Conservation (phyloP, 2,329 filamentous ascomycete genomes). For the Sordariomycetes sp. region DNA sequence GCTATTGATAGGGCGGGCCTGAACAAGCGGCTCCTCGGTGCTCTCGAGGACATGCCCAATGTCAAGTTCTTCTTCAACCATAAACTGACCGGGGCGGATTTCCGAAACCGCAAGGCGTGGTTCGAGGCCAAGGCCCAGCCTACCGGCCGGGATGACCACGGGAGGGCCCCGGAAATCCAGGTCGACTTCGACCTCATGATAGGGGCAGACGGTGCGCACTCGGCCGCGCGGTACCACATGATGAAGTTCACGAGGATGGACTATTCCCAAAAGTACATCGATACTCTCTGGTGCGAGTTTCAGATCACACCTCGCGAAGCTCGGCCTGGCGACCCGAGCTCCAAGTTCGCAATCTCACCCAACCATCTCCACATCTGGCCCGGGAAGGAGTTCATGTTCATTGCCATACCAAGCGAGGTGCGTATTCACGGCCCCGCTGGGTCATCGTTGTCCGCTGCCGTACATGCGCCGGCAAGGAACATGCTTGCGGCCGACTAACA, state of each 20-base stretch:
- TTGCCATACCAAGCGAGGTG: constrained; percentile 70
- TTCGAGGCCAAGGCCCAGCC: constrained; percentile 46
- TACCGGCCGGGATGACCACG: not conserved
- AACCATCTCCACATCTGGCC: constrained; percentile 98
- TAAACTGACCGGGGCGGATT: constrained; percentile 84
- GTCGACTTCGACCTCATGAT: constrained; percentile 86
- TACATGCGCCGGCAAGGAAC: not conserved
- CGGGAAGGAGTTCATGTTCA: constrained; percentile 91
- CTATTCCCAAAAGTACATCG: constrained; percentile 90
- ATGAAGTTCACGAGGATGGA: constrained; percentile 92
- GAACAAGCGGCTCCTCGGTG: constrained; percentile 73
- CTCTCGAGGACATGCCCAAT: constrained; percentile 72
- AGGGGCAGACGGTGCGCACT: constrained; percentile 91
- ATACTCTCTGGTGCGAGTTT: constrained; percentile 96
- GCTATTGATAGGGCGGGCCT: constrained; percentile 76
- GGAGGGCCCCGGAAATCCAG: constrained; percentile 58
- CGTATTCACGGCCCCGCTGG: constrained; percentile 9
- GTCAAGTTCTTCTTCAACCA: constrained; percentile 89
- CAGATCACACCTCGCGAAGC: constrained; percentile 46
- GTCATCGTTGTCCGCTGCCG: constrained; percentile 8
- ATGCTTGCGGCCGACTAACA: not conserved
- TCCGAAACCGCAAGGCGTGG: constrained; percentile 68
- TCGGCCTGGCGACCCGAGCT: constrained; percentile 15
- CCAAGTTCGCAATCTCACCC: constrained; percentile 66
- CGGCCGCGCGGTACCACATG: constrained; percentile 76